Evolutionary conservation across 2,329 filamentous ascomycete genomes (phyloP), one percentile per base, ranked within the genome.

Genomic region (Parascedosporium putredinis): DNA sequence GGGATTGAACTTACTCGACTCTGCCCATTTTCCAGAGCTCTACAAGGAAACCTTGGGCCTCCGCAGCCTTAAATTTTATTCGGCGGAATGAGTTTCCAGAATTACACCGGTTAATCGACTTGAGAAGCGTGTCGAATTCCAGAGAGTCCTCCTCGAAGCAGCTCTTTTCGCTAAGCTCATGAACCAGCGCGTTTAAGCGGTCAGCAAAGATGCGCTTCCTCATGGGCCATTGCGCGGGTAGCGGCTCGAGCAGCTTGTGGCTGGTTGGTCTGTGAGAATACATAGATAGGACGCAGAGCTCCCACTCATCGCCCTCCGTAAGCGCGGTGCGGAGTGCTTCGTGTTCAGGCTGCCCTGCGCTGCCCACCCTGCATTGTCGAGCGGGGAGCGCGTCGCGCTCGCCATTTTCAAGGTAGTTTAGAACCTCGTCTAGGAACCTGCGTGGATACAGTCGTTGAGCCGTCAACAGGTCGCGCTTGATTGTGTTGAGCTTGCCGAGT

Each of bases 201-300:
- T 50, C 40, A 16, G 56, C 50, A 45, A 64, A 57, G 6, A 63
- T 25, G 14, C 45, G 51, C 18, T 52, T 47, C 12, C 27, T 22
- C 14, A 16, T 36, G 2, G 50, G 50, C n/a, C 56, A 43, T 1
- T 36, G 34, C 3, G 40, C 23, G 18, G 51, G 14, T 14, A 50
- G 18, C 9, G 38, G 46, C 46, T 49, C 38, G 10, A 49, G 20
- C 34, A 42, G 33, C 16, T 27, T 45, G 33, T 18, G 25, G 31
- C 51, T 54, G 3, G 52, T 38, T 2, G 54, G 54, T 12, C 55
- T 51, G 43, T 53, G 54, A 49, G 52, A 50, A 25, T 67, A 50
- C 5, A 63, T 62, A 46, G 56, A 54, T 33, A 68, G 54, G 63
- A 64, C 66, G 18, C 55, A 49, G n/a, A 64, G 50, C 29, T 67